Evolutionary conservation across 345 rosid genomes (phyloP).

Genomic region (Aquilaria sinensis): DNA sequence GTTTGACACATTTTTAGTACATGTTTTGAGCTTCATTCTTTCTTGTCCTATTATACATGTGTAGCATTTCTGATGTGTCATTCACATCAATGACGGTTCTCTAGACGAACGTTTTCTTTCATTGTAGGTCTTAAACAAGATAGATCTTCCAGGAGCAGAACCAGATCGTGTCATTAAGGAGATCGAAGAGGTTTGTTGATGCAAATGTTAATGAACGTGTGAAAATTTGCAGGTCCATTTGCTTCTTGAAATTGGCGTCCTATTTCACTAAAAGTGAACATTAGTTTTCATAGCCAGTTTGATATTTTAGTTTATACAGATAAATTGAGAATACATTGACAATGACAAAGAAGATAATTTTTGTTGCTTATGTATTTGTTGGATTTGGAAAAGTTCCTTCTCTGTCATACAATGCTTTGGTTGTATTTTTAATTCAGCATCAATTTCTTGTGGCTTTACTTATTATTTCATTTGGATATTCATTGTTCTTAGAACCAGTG

Average conservation of each 20-base stretch:
- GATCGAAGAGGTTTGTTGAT: constrained; percentile 93
- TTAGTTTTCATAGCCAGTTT: too few species aligned
- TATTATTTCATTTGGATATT: constrained; percentile 3
- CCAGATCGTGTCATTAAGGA: constrained; percentile 76
- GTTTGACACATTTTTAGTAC: too few species aligned
- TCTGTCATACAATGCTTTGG: too few species aligned
- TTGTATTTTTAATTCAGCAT: too few species aligned
- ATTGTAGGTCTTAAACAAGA: constrained; percentile 85
- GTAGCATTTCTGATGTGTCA: not conserved
- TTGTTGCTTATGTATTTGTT: too few species aligned
- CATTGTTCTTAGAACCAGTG: constrained; percentile 2
- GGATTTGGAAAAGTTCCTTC: too few species aligned
- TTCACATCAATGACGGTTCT: not conserved
- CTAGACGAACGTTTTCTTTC: not conserved
- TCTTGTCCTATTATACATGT: not conserved
- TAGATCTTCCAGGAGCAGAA: constrained; percentile 98
- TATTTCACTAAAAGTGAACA: not conserved
- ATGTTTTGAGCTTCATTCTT: not conserved
- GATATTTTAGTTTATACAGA: too few species aligned
- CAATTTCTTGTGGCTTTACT: constrained; percentile 12
- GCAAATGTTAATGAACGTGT: constrained; percentile 6
- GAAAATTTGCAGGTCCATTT: not conserved
- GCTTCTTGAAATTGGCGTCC: constrained; percentile 4
- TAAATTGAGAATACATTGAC: too few species aligned
- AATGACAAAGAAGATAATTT: too few species aligned